phyloP scores from a whole-genome alignment of 306 rosid genomes.

The Pyrus communis region DNA sequence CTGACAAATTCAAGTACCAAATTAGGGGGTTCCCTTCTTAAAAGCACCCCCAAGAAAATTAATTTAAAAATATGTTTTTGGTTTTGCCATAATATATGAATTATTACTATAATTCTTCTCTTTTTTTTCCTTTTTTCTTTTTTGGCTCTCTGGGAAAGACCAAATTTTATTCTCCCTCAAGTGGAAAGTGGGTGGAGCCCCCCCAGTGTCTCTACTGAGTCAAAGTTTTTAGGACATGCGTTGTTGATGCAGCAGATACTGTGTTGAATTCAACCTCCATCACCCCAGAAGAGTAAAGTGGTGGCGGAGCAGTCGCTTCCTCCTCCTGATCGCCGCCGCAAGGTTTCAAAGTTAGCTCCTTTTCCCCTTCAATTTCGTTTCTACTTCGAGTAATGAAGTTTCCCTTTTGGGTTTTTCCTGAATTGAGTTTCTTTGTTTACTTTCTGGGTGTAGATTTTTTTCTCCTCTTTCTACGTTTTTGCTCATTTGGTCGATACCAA shows the following conservation, averaged over 20 bases:
- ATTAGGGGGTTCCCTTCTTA: background rate
- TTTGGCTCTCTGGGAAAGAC: background rate
- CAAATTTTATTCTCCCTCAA: background rate
- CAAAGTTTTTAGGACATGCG: slow-evolving; percentile 25
- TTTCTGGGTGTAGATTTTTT: slow-evolving; percentile 2
- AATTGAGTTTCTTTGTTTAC: slow-evolving; percentile 4
- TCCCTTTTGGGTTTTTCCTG: background rate
- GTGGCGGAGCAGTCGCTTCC: slow-evolving; percentile 25
- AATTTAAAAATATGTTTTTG: no score
- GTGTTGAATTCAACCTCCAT: slow-evolving; percentile 20
- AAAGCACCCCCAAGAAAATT: background rate
- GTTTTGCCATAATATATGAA: background rate
- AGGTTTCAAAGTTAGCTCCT: slow-evolving; percentile 20
- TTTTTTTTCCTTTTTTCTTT: background rate
- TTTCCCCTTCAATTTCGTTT: slow-evolving; percentile 11
- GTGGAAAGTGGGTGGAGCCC: slow-evolving; percentile 7
- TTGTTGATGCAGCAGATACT: slow-evolving; percentile 17
- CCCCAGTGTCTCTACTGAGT: slow-evolving; percentile 10
- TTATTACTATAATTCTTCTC: background rate
- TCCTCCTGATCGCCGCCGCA: slow-evolving; percentile 22
- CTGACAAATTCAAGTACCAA: background rate
- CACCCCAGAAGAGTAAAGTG: slow-evolving; percentile 3
- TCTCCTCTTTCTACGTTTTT: background rate
- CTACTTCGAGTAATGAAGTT: background rate
- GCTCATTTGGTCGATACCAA: background rate